Base-by-base conservation (phyloP, 1,284 basidiomycete genomes). In the Hemileia vastatrix region DNA sequence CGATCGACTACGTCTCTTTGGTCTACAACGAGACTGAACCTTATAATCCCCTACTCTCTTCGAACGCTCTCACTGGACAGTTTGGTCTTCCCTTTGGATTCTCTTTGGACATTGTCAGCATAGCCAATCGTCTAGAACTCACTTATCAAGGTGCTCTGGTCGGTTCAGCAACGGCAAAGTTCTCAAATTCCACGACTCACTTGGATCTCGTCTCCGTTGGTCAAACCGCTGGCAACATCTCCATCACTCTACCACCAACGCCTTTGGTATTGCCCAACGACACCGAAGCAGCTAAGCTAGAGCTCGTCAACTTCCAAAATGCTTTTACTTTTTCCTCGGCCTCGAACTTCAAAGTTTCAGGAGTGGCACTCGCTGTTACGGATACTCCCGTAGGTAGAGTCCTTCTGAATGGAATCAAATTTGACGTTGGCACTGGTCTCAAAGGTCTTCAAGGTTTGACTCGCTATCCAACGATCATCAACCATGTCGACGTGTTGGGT, bases 61-160 rank as follows among this genome's bases (percentile, higher is more conserved):
- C 84, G 67, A 79, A 81, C 66, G 79, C 81, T 6, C 80, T 88
- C 21, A 79, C 80, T 32, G 87, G 85, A 11, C 75, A 74, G 36
- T 78, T 89, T 66, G 84, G 80, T 64, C 76, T 89, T 57, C 87
- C 87, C 31, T 89, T 89, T 68, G 87, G 87, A n/a, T 88, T 89
- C 76, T 77, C 78, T 24, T 57, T 88, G 11, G 76, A 78, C n/a
- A 83, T 89, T 57, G 80, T 80, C 31, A 74, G 83, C 68, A 86
- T 88, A 32, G 77, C 82, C 71, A 88, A 88, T n/a, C n/a, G n/a
- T n/a, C 72, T 77, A 79, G 61, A 85, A 86, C 73, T 83, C 80
- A 49, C 84, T 85, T 68, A 79, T 81, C 40, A 81, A 76, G 48
- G 81, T 79, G 27, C 79, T 83, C 61, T 80, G 79, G 49, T 86